Percentiles rank a stretch among this genome's conserved stretches.
Conservation (phyloP, 768 basidiomycete species). For the Boletellus sp. region DNA sequence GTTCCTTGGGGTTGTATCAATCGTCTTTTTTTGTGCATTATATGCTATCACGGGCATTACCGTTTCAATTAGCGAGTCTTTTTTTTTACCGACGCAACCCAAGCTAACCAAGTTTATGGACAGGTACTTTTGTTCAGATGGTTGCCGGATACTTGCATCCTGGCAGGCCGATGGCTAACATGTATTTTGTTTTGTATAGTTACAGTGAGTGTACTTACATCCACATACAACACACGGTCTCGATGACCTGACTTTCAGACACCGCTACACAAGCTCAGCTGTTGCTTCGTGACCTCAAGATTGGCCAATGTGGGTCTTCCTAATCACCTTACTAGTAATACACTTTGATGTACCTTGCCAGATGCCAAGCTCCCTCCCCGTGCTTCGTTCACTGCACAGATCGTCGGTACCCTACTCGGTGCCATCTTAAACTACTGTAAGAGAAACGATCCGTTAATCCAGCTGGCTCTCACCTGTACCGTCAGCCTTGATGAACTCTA, state of each 20-base stretch:
- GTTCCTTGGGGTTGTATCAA: conserved; percentile 45
- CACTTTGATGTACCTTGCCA: too few relatives aligned
- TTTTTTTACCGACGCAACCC: not conserved
- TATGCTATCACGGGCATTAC: conserved; percentile 44
- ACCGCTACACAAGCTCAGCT: conserved; percentile 47
- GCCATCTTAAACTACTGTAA: too few relatives aligned
- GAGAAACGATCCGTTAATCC: too few relatives aligned
- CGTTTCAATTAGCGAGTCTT: conserved; percentile 19
- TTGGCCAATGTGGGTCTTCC: not conserved
- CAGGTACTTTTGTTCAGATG: conserved; percentile 34
- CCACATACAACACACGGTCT: conserved; percentile 37
- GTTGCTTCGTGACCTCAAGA: conserved; percentile 59
- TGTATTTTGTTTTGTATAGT: conserved; percentile 44
- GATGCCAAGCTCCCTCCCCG: too few relatives aligned
- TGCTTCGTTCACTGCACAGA: too few relatives aligned
- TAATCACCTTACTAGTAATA: too few relatives aligned
- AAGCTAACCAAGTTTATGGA: not conserved
- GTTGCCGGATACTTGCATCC: conserved; percentile 36
- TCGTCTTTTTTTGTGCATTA: conserved; percentile 53
- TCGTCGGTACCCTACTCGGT: too few relatives aligned
- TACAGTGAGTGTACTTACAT: conserved; percentile 35
- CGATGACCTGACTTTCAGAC: conserved; percentile 36
- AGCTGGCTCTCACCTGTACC: too few relatives aligned
- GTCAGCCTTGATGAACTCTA: too few relatives aligned
- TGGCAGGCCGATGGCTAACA: conserved; percentile 41